phyloP scores from a whole-genome alignment of 805 yeast genomes.

The Metschnikowia cubensis region DNA sequence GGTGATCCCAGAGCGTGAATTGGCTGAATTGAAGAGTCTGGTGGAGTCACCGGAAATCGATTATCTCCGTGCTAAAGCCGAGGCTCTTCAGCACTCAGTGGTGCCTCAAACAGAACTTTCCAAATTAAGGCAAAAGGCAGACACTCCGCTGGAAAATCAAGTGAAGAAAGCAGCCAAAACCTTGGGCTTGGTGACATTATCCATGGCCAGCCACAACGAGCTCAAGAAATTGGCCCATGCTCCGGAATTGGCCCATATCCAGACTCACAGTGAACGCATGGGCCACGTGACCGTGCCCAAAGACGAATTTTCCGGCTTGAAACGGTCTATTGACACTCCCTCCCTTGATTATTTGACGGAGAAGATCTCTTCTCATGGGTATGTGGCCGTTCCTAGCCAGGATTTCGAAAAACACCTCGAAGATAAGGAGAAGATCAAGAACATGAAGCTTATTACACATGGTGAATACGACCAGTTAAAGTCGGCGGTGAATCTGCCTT shows the following conservation, averaged over 20 bases:
- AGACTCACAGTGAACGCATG: slow-evolving; percentile 18
- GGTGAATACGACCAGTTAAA: slow-evolving; percentile 18
- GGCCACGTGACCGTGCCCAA: slow-evolving; percentile 18
- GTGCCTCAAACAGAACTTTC: slow-evolving; percentile 7
- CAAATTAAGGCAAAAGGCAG: slow-evolving; percentile 9
- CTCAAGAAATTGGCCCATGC: slow-evolving; percentile 13
- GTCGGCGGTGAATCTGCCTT: slow-evolving; percentile 7
- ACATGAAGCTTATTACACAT: slow-evolving; percentile 19
- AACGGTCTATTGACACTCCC: slow-evolving; percentile 19
- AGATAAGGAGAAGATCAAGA: slow-evolving; percentile 26
- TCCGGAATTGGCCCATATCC: slow-evolving; percentile 26
- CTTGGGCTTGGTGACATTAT: slow-evolving; percentile 5
- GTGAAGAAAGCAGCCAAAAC: slow-evolving; percentile 9
- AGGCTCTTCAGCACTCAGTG: slow-evolving; percentile 7
- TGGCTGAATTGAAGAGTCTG: slow-evolving; percentile 3
- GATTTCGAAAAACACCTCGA: slow-evolving; percentile 23
- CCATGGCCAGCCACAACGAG: slow-evolving; percentile 3
- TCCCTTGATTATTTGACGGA: slow-evolving; percentile 15
- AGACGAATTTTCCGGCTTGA: slow-evolving; percentile 14
- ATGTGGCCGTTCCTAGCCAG: slow-evolving; percentile 18
- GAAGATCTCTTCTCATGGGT: slow-evolving; percentile 15
- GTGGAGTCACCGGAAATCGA: slow-evolving; percentile 10
- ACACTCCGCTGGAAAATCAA: slow-evolving; percentile 9
- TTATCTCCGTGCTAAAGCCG: slow-evolving; percentile 7
- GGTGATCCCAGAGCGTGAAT: slow-evolving; percentile 13